Evolutionary conservation across 164 flowering plant genomes (phyloP).

Genomic region (Saururus chinensis): DNA sequence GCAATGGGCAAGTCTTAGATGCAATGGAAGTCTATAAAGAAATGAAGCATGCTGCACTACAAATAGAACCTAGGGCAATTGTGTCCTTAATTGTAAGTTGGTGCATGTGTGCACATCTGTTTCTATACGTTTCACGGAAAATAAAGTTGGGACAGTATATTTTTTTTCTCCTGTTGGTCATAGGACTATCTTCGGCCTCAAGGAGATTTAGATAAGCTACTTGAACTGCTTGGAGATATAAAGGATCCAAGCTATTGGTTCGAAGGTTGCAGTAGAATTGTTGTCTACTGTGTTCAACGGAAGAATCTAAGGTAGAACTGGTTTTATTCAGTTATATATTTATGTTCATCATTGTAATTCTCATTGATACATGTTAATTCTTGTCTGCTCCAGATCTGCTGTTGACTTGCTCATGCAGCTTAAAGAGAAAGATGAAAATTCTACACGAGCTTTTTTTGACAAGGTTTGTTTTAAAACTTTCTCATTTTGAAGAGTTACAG

Average conservation of each 20-base stretch:
- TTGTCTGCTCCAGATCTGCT: conserved; percentile 12
- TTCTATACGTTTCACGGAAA: too few relatives aligned
- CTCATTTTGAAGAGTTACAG: neutral
- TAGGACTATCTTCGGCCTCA: conserved; percentile 51
- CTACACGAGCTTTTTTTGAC: conserved; percentile 27
- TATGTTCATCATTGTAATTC: conserved; percentile 10
- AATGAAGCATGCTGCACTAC: conserved; percentile 35
- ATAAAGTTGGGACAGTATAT: neutral
- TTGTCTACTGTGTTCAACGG: conserved; percentile 40
- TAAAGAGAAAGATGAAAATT: conserved; percentile 37
- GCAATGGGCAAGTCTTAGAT: conserved; percentile 46
- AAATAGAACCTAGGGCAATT: conserved; percentile 57
- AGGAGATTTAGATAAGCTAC: conserved; percentile 40
- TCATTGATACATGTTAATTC: conserved; percentile 16
- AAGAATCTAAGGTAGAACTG: conserved; percentile 41
- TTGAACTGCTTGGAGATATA: conserved; percentile 53
- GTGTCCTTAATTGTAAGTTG: conserved; percentile 57
- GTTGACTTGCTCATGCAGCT: conserved; percentile 58
- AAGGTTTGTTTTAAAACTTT: conserved; percentile 18
- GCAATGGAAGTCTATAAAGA: conserved; percentile 60
- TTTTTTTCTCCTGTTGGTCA: neutral
- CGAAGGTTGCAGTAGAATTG: conserved; percentile 55
- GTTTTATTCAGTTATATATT: conserved; percentile 3
- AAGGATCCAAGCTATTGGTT: conserved; percentile 43
- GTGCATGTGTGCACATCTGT: too few relatives aligned